Base-by-base conservation (phyloP, 2,329 filamentous ascomycete species). In the Neoarthrinium moseri region DNA sequence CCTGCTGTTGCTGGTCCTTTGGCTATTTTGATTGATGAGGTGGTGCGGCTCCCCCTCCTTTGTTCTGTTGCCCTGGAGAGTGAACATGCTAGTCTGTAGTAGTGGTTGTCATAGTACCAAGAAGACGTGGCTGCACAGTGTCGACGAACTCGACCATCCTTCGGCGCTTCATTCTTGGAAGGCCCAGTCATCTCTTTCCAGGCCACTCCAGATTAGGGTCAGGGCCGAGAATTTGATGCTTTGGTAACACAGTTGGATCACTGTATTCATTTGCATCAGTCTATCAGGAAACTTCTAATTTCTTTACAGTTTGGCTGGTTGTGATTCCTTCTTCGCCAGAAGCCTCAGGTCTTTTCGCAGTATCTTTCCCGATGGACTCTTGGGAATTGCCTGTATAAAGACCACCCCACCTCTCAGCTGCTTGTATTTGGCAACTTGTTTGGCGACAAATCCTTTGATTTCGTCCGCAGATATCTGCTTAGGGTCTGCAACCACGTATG, bases 321-420 rank as follows among this genome's bases (percentile, higher is more conserved):
- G 44, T 12, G 15, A 33, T 15, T 59, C 55, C 15, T 47, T 50
- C 50, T 53, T 57, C 7, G 51, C 57, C 47, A 56, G 26, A 17
- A 56, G 63, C 40, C 64, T 61, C 49, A 71, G 51, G 13, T 62
- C 55, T 44, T 54, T 61, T 38, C 58, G 52, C 47, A 68, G 45
- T 20, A 68, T 67, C 55, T 69, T 69, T 2, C 65, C 65, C n/a
- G 58, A 60, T 1, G 63, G 56, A 46, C 60, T 66, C 57, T 67
- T 68, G 4, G 65, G 65, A 17, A 69, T 66, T 6, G 56, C 58
- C 17, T 61, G 54, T 7, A 67, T 46, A 47, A 65, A 68, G 10
- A 62, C 50, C 7, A 68, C 58, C 2, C 65, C 65, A 20, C 64
- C 66, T 23, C 63, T 51, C 26, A 69, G 48, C 50, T 58, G 52